A percentile compares a stretch with the other conserved stretches of the same genome.
phyloP scores from a whole-genome alignment of 192 early-diverging fungal genomes.

The Coemansia biformis region DNA sequence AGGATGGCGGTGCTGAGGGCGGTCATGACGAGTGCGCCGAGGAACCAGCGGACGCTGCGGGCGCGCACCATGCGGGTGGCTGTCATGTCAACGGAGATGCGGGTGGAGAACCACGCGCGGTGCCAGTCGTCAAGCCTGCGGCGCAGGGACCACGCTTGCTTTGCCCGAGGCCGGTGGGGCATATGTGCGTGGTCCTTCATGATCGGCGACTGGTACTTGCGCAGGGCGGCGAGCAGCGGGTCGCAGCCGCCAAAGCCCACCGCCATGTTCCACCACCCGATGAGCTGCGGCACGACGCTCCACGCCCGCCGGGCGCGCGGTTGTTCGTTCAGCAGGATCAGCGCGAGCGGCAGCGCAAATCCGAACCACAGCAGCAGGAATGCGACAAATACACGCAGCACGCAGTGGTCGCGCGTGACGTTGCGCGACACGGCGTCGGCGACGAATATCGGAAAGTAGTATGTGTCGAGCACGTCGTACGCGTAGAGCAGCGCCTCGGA shows the following conservation, averaged over 20 bases:
- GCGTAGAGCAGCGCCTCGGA: constrained; percentile 44
- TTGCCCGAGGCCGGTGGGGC: background rate
- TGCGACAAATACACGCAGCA: constrained; percentile 40
- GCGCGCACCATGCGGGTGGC: constrained; percentile 46
- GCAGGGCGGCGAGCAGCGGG: constrained; percentile 33
- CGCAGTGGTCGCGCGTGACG: constrained; percentile 47
- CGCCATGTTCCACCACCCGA: constrained; percentile 51
- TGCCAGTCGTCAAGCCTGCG: constrained; percentile 32
- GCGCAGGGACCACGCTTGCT: constrained; percentile 2
- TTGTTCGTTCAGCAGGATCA: constrained; percentile 36
- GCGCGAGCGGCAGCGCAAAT: constrained; percentile 43
- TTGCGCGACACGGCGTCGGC: constrained; percentile 46
- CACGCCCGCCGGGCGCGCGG: constrained; percentile 37
- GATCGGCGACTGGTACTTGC: constrained; percentile 46
- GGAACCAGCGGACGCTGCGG: constrained; percentile 46
- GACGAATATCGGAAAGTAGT: constrained; percentile 48
- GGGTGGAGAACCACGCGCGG: constrained; percentile 39
- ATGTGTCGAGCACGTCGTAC: constrained; percentile 50
- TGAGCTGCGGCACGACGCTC: constrained; percentile 32
- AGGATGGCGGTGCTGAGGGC: constrained; percentile 40
- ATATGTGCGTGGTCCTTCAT: constrained; percentile 13
- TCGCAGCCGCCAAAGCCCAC: constrained; percentile 50
- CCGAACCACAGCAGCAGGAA: constrained; percentile 43
- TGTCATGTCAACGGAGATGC: constrained; percentile 42
- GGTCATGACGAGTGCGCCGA: constrained; percentile 42